Evolutionary conservation across 1,139 yeast genomes (phyloP).

Genomic region (Magnusiomyces sp.): DNA sequence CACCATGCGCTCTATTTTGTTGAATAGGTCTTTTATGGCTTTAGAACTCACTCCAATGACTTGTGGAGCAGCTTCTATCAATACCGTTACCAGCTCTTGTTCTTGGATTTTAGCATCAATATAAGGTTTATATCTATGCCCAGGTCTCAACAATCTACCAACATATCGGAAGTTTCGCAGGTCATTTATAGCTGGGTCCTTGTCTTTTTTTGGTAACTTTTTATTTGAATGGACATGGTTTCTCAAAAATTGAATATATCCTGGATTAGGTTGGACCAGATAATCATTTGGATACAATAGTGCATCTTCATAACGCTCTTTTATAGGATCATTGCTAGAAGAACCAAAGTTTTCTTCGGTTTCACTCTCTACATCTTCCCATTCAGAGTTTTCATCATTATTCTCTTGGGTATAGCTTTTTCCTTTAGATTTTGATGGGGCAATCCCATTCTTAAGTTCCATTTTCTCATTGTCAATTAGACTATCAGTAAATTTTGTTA

Average conservation of each 20-base stretch:
- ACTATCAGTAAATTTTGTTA: slow-evolving; percentile 6
- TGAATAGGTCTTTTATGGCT: background rate
- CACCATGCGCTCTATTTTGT: background rate
- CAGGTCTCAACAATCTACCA: slow-evolving; percentile 1
- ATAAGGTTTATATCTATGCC: background rate
- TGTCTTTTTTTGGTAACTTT: no score
- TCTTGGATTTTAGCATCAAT: background rate
- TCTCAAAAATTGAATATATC: no score
- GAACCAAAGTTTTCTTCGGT: background rate
- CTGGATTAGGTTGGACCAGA: no score
- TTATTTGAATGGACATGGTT: no score
- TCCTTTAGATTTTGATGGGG: background rate
- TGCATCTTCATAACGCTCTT: background rate
- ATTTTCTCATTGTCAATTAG: background rate
- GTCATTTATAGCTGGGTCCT: background rate
- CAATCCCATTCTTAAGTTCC: background rate
- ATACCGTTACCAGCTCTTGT: background rate
- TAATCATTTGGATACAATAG: background rate
- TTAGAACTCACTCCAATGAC: background rate
- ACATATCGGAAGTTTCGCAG: background rate
- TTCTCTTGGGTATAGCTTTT: background rate
- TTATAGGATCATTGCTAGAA: background rate
- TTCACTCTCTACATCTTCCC: background rate
- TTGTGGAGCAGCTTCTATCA: slow-evolving; percentile 1
- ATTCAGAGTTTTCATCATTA: background rate